Conservation (phyloP, 139 green algal species). For the Marvania coccoides region DNA sequence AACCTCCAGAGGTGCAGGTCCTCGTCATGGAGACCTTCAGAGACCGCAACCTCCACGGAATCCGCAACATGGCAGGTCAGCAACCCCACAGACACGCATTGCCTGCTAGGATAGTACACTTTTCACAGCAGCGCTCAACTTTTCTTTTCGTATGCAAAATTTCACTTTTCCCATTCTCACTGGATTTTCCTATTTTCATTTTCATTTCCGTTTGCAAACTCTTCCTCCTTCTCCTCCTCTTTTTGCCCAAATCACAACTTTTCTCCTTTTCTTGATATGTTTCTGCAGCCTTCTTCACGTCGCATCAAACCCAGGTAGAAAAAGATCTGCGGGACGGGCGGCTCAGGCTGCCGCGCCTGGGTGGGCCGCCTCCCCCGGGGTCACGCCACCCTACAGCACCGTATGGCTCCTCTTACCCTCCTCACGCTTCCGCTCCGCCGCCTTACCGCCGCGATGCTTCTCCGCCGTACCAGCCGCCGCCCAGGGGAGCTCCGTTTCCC, state of each 20-base stretch:
- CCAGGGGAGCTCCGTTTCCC: too few relatives aligned
- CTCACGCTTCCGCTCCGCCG: background rate
- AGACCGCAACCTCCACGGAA: background rate
- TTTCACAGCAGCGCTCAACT: too few relatives aligned
- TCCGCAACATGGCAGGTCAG: constrained; percentile 19
- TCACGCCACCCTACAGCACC: background rate
- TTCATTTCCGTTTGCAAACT: too few relatives aligned
- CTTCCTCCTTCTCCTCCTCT: too few relatives aligned
- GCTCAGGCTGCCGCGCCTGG: background rate
- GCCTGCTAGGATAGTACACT: background rate
- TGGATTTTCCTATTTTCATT: too few relatives aligned
- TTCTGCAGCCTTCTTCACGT: constrained; percentile 19
- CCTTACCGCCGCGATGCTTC: background rate
- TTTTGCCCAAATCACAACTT: background rate
- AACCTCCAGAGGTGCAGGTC: constrained; percentile 4
- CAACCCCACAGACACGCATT: background rate
- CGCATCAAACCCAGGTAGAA: constrained; percentile 5
- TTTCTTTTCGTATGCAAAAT: too few relatives aligned
- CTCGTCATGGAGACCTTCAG: constrained; percentile 14
- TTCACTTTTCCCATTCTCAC: too few relatives aligned
- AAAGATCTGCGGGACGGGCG: background rate
- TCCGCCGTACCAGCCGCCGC: background rate
- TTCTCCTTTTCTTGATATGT: background rate
- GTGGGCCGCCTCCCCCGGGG: background rate
- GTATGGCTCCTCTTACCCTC: background rate